A percentile compares a stretch with the other conserved stretches of the same genome.
phyloP scores from a whole-genome alignment of 192 early-diverging fungal species.

The Globomyces pollinis-pini region DNA sequence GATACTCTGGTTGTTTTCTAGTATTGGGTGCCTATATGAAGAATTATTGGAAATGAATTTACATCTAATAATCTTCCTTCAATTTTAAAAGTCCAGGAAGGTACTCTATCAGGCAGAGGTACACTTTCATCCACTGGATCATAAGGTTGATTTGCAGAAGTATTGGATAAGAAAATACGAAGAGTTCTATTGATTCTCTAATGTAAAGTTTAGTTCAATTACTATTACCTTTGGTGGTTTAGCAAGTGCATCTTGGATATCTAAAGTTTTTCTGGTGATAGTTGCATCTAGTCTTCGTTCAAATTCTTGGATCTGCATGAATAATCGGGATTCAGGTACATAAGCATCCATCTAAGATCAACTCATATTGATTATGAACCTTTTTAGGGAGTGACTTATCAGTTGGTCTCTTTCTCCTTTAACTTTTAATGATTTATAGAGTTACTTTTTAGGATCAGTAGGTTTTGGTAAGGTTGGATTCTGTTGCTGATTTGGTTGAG shows the following conservation, averaged over 20 bases:
- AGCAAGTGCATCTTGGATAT: conserved; percentile 60
- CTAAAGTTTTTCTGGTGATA: conserved; percentile 83
- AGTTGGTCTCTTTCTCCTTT: conserved; percentile 27
- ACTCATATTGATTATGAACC: neutral
- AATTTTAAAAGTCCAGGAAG: conserved; percentile 86
- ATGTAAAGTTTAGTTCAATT: neutral
- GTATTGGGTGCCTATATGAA: conserved; percentile 35
- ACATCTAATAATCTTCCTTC: conserved; percentile 85
- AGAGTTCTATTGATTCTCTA: conserved; percentile 65
- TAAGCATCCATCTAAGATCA: conserved; percentile 71
- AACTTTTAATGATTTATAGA: conserved; percentile 7
- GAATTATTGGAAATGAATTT: conserved; percentile 12
- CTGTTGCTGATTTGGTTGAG: neutral
- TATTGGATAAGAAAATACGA: conserved; percentile 89
- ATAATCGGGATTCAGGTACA: conserved; percentile 88
- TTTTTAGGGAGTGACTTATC: conserved; percentile 30
- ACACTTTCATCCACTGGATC: conserved; percentile 18
- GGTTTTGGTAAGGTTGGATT: conserved; percentile 3
- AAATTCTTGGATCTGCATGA: conserved; percentile 75
- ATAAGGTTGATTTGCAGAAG: conserved; percentile 62
- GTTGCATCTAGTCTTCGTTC: conserved; percentile 84
- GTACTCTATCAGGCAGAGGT: conserved; percentile 46
- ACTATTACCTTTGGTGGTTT: conserved; percentile 10
- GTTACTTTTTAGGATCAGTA: neutral
- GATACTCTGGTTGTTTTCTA: conserved; percentile 44